Base-by-base conservation (phyloP, 31 red algal species). In the Odonthalia washingtoniensis region DNA sequence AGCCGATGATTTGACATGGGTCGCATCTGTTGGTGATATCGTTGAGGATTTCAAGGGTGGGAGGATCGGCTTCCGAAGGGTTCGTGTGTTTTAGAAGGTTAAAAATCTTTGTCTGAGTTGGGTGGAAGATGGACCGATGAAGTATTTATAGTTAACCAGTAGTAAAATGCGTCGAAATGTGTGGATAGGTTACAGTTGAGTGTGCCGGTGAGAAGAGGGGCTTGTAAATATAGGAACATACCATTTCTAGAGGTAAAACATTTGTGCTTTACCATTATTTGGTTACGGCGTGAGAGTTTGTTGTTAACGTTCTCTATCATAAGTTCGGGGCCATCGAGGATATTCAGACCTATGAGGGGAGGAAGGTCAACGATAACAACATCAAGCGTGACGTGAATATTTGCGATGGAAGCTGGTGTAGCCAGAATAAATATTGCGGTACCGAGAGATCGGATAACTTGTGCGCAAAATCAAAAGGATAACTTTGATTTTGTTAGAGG, bases 271-370 rank as follows among this genome's bases (percentile, higher is more conserved):
- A 5, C 3, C 1, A 34, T 2, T 16, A 60, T 57, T 16, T 2
- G 44, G 28, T 4, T 33, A 2, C 43, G 5, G 5, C 34, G 34
- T 4, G 43, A 37, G 3, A 78, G 5, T 1, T 4, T 45, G 75
- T 2, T 78, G 3, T 28, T 34, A 2, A 78, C 75, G 14, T 45
- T 78, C 32, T 82, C 79, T 12, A 33, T 33, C 3, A 43, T 78
- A 1, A 78, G 24, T 0, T 24, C 1, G 26, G 40, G 35, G 5
- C 79, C 34, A 34, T 82, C 79, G 2, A 82, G 65, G 17, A 82
- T 42, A 70, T 82, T 64, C 79, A 82, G 65, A 1, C 61, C 79
- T 1, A 82, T 34, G 1, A 82, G 34, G 61, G 79, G 45, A 3
- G 79, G 60, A 2, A 82, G 32, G 21, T 82, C 3, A 0, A 64